Evolutionary conservation across 2,329 filamentous ascomycete species (phyloP).

Genomic region (Fusarium fracticaudum): DNA sequence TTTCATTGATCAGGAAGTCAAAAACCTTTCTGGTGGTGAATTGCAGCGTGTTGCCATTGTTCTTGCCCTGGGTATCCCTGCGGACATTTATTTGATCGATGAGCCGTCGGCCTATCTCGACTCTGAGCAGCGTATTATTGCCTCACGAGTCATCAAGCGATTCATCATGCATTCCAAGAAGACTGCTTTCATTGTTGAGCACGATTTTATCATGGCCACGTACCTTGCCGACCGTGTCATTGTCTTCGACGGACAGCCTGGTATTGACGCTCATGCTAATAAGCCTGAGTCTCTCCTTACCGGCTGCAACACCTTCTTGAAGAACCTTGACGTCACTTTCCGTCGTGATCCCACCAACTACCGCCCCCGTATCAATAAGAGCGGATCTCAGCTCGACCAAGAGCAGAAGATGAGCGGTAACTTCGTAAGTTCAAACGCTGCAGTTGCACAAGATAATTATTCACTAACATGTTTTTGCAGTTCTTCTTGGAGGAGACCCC

Average conservation of each 20-base stretch:
- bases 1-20: conserved; percentile 99
- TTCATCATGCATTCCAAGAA: conserved; percentile 99
- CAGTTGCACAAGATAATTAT: not conserved
- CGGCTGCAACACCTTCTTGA: conserved; percentile 95
- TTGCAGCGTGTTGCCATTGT: conserved; percentile 99
- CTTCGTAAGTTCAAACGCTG: conserved; percentile 71
- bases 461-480: conserved; percentile 52
- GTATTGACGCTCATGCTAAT: conserved; percentile 88
- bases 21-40: conserved; percentile 99
- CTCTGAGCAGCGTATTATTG: conserved; percentile 98
- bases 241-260: conserved; percentile 95
- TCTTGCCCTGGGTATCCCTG: conserved; percentile 91
- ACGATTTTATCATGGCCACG: conserved; percentile 98
- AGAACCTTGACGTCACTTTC: conserved; percentile 98
- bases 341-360: conserved; percentile 95
- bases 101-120: conserved; percentile 98
- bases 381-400: conserved; percentile 93
- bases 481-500: conserved; percentile 91
- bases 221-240: conserved; percentile 91
- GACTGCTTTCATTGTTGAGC: conserved; percentile 98
- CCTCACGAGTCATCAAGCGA: conserved; percentile 96
- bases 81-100: conserved; percentile 98
- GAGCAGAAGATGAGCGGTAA: conserved; percentile 96
- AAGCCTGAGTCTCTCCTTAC: conserved; percentile 90
- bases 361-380: conserved; percentile 98